phyloP scores from a whole-genome alignment of 2,329 filamentous ascomycete genomes.

The Drechslera avenae region DNA sequence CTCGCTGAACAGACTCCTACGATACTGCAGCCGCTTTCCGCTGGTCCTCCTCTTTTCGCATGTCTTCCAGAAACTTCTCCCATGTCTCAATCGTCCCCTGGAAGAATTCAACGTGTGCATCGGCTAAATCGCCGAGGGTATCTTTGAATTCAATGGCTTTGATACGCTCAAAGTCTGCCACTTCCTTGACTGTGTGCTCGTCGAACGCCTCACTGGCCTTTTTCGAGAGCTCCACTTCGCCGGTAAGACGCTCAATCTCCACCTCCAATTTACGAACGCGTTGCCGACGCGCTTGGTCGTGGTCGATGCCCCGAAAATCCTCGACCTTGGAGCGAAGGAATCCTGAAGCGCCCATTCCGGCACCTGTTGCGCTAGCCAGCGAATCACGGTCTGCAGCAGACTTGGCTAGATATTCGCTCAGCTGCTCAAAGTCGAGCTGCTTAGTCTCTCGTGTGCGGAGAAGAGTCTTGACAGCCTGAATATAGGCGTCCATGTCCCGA shows the following conservation, averaged over 20 bases:
- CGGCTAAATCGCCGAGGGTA: slow-evolving; percentile 80
- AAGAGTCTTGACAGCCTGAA: slow-evolving; percentile 80
- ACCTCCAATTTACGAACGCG: slow-evolving; percentile 88
- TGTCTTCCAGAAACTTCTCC: slow-evolving; percentile 87
- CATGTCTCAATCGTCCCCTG: slow-evolving; percentile 78
- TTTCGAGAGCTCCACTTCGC: slow-evolving; percentile 83
- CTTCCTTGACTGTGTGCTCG: slow-evolving; percentile 92
- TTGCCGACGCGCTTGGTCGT: slow-evolving; percentile 88
- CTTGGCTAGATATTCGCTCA: slow-evolving; percentile 94
- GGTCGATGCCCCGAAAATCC: slow-evolving; percentile 94
- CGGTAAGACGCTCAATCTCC: slow-evolving; percentile 87
- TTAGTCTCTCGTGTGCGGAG: slow-evolving; percentile 96
- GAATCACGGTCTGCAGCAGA: slow-evolving; percentile 84
- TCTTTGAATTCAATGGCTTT: slow-evolving; percentile 91
- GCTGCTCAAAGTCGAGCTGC: slow-evolving; percentile 93
- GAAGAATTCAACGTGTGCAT: slow-evolving; percentile 88
- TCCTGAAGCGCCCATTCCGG: slow-evolving; percentile 74
- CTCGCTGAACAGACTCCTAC: slow-evolving; percentile 13
- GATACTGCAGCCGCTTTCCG: slow-evolving; percentile 31
- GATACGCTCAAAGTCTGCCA: slow-evolving; percentile 93
- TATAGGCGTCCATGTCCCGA: slow-evolving; percentile 95
- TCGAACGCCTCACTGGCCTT: slow-evolving; percentile 91
- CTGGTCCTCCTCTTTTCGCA: slow-evolving; percentile 69
- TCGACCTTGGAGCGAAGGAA: slow-evolving; percentile 95
- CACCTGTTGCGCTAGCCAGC: slow-evolving; percentile 69